Evolutionary conservation across 2,329 filamentous ascomycete species (phyloP).

Genomic region (Akanthomyces muscarius): DNA sequence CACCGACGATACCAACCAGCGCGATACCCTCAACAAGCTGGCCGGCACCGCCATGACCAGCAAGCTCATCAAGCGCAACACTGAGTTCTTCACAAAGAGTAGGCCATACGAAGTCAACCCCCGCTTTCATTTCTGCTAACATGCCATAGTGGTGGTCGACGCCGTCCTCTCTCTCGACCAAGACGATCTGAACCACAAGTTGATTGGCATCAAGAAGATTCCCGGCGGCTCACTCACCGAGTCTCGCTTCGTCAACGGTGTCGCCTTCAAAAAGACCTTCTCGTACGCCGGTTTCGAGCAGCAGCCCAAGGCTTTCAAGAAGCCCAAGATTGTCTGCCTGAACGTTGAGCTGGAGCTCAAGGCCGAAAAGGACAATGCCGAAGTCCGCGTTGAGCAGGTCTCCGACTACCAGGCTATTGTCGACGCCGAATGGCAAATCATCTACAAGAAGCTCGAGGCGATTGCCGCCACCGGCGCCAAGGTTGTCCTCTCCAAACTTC

Average conservation of each 20-base stretch:
- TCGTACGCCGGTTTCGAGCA: conserved; percentile 99
- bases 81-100: conserved; percentile 97
- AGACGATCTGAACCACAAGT: conserved; percentile 93
- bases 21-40: conserved; percentile 84
- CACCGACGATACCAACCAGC: conserved; percentile 75
- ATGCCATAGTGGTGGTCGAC: conserved; percentile 83
- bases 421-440: conserved; percentile 99
- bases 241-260: conserved; percentile 93
- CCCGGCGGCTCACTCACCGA: conserved; percentile 94
- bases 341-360: conserved; percentile 98
- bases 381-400: conserved; percentile 96
- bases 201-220: conserved; percentile 98
- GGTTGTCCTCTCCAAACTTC: conserved; percentile 94
- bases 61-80: conserved; percentile 97
- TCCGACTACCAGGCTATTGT: conserved; percentile 99
- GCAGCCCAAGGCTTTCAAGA: conserved; percentile 90
- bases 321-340: conserved; percentile 94
- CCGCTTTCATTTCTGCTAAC: conserved; percentile 25
- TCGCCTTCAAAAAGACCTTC: conserved; percentile 99
- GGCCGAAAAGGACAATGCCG: conserved; percentile 98
- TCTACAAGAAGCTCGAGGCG: conserved; percentile 98
- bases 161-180: conserved; percentile 94
- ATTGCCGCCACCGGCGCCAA: conserved; percentile 91
- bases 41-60: conserved; percentile 98
- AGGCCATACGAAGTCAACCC: conserved; percentile 29